These are phyloP conservation scores for Phlegmacium glaucopus DNA, from an alignment of 768 basidiomycete genomes.

Conservation along the genomic window DNA sequence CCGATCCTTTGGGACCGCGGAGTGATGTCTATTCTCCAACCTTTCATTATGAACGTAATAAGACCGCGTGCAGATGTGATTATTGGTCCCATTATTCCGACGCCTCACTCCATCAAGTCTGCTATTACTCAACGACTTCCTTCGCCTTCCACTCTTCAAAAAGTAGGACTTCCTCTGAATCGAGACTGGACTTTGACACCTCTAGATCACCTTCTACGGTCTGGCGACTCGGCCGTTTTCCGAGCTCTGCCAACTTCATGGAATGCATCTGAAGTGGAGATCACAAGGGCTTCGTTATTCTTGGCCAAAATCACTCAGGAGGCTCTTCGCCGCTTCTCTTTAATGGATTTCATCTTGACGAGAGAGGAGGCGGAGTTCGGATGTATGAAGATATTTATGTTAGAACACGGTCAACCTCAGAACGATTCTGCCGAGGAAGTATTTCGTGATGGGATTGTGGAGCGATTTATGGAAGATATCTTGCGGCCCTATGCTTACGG, in stretches of 20 bases:
- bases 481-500: slow-evolving; percentile 50
- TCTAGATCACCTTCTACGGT: slow-evolving; percentile 77
- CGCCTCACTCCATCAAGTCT: slow-evolving; percentile 51
- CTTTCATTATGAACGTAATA: slow-evolving; percentile 55
- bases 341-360: slow-evolving; percentile 39
- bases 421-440: slow-evolving; percentile 58
- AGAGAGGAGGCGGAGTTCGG: slow-evolving; percentile 63
- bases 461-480: slow-evolving; percentile 53
- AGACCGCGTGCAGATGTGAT: slow-evolving; percentile 35
- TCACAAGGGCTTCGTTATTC: slow-evolving; percentile 66
- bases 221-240: slow-evolving; percentile 69
- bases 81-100: slow-evolving; percentile 49
- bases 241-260: slow-evolving; percentile 62
- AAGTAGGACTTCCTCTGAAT: slow-evolving; percentile 43
- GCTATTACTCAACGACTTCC: slow-evolving; percentile 55
- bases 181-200: slow-evolving; percentile 70
- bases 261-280: slow-evolving; percentile 77
- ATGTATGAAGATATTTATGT: slow-evolving; percentile 95
- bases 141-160: slow-evolving; percentile 18
- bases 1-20: slow-evolving; percentile 46
- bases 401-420: slow-evolving; percentile 77
- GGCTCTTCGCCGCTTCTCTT: slow-evolving; percentile 38
- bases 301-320: slow-evolving; percentile 52
- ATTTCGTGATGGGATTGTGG: slow-evolving; percentile 73
- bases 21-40: slow-evolving; percentile 47